Conservation (phyloP, 2,329 filamentous ascomycete species). For the Coniochaeta ligniaria region DNA sequence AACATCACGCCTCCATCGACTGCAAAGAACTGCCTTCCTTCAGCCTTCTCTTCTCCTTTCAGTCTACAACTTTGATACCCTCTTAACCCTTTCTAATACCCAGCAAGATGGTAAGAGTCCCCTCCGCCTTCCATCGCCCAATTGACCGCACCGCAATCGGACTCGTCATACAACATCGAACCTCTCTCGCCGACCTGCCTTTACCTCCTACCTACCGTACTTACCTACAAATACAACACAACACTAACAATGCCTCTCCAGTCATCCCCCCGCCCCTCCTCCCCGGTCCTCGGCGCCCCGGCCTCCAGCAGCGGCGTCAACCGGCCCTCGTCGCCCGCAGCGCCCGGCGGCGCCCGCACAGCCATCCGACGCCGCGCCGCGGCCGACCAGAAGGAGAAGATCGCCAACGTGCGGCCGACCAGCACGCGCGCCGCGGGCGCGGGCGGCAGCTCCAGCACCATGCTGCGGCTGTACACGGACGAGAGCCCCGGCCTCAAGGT, state of each 20-base stretch:
- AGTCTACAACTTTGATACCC: conserved; percentile 4
- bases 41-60: conserved; percentile 9
- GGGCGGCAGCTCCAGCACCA: conserved; percentile 93
- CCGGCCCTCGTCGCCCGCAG: conserved; percentile 78
- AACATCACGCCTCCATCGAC: conserved; percentile 10
- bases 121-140: background rate
- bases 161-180: background rate
- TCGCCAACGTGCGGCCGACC: conserved; percentile 85
- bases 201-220: background rate
- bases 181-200: conserved; percentile 10
- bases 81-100: background rate
- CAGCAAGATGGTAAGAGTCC: conserved; percentile 1
- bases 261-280: conserved; percentile 55
- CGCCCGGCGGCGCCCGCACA: conserved; percentile 89
- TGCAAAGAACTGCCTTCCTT: conserved; percentile 8
- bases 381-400: conserved; percentile 94
- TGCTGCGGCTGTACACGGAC: conserved; percentile 98
- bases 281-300: conserved; percentile 42
- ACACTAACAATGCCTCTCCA: conserved; percentile 16
- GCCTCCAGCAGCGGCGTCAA: conserved; percentile 63
- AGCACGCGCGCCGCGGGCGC: conserved; percentile 91
- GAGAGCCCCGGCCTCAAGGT: conserved; percentile 97
- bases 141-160: background rate
- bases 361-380: conserved; percentile 93
- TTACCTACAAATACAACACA: background rate